A percentile compares a stretch with the other conserved stretches of the same genome.
Evolutionary conservation across 2,329 filamentous ascomycete genomes (phyloP).

Genomic region (Verticillium longisporum): DNA sequence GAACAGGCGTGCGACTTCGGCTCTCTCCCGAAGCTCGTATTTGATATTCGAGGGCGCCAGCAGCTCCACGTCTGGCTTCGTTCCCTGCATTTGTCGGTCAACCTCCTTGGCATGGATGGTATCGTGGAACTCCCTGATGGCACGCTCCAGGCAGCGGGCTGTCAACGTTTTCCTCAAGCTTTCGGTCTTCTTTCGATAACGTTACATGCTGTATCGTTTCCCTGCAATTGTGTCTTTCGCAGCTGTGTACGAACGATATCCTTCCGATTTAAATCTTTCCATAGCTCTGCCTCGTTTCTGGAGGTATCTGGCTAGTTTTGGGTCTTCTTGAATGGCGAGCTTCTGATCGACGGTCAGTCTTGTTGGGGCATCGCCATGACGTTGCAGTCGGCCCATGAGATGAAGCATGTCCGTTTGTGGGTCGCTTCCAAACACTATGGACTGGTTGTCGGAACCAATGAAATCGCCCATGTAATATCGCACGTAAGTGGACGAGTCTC

Average conservation of each 20-base stretch:
- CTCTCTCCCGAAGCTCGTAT: conserved; percentile 17
- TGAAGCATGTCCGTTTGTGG: conserved; percentile 4
- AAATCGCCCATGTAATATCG: conserved; percentile 8
- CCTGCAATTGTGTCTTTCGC: conserved; percentile 8
- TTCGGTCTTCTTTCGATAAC: conserved; percentile 11
- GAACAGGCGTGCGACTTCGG: conserved; percentile 12
- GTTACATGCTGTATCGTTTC: conserved; percentile 7
- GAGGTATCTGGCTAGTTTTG: conserved; percentile 7
- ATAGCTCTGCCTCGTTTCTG: conserved; percentile 3
- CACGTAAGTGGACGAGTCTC: conserved; percentile 8
- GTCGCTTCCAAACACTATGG: conserved; percentile 7
- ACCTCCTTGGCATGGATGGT: conserved; percentile 14
- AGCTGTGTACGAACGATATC: conserved; percentile 12
- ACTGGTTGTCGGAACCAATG: conserved; percentile 4
- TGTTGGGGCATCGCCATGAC: conserved; percentile 4
- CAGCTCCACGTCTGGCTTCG: conserved; percentile 10
- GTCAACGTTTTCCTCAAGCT: conserved; percentile 11
- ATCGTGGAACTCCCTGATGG: conserved; percentile 14
- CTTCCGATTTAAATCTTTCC: conserved; percentile 8
- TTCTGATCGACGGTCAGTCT: conserved; percentile 12
- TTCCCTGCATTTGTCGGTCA: conserved; percentile 13
- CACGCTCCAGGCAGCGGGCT: conserved; percentile 9
- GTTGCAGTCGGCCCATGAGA: conserved; percentile 4
- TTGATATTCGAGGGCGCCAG: conserved; percentile 12
- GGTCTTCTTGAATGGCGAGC: conserved; percentile 6